These are phyloP conservation scores for Terfezia boudieri DNA, from an alignment of 495 filamentous ascomycete genomes.

Conservation along the genomic window DNA sequence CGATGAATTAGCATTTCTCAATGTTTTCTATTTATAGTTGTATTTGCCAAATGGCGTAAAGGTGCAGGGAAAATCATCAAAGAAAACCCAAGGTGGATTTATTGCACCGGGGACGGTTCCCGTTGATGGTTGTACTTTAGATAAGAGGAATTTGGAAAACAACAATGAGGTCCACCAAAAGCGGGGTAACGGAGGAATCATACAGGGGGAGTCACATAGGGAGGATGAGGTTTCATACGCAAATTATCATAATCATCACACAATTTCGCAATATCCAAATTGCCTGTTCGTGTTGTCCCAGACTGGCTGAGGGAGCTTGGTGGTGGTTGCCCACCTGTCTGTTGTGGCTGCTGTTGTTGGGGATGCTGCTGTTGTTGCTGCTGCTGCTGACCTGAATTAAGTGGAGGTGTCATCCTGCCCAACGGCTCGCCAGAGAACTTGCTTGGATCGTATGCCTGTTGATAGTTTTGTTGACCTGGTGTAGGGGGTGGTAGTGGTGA, in stretches of 20 bases:
- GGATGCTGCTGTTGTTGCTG: conserved; percentile 9
- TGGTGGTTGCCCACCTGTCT: conserved; percentile 10
- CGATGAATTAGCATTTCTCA: conserved; percentile 19
- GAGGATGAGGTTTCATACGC: conserved; percentile 28
- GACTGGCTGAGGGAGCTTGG: background rate
- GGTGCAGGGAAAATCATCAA: too few species aligned
- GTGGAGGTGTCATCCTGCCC: conserved; percentile 17
- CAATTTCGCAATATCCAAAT: conserved; percentile 7
- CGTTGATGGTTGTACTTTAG: too few species aligned
- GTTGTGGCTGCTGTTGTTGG: conserved; percentile 20
- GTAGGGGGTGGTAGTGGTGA: conserved; percentile 1
- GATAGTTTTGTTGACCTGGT: conserved; percentile 1
- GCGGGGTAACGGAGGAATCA: conserved; percentile 10
- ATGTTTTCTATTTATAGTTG: conserved; percentile 17
- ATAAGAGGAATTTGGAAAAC: conserved; percentile 10
- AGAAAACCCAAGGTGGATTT: too few species aligned
- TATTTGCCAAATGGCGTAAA: too few species aligned
- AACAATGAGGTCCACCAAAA: background rate
- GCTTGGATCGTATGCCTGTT: conserved; percentile 12
- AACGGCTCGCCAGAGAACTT: conserved; percentile 14
- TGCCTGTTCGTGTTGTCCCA: background rate
- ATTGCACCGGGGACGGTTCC: too few species aligned
- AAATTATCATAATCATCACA: conserved; percentile 23
- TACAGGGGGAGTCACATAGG: conserved; percentile 26
- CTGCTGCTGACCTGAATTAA: conserved; percentile 1